Evolutionary conservation across 352 stramenopile species (phyloP), one percentile per base, ranked within the genome.

Genomic region (Phytophthora syringae): DNA sequence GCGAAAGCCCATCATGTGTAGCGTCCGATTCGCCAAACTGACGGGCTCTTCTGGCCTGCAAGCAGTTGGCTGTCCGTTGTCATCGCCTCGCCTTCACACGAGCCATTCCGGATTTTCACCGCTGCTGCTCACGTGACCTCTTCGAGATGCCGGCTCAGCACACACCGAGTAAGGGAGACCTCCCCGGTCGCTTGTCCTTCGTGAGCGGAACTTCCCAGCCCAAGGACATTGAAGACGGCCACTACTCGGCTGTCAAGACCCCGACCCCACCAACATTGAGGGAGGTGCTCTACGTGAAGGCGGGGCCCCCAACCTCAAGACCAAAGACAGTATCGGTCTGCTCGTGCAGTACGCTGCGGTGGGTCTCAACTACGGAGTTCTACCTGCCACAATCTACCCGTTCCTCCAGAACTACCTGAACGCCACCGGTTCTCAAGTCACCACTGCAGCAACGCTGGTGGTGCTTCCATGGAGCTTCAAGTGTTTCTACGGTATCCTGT

Each of bases 401-500:
- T 69, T 76, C 56, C 27, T 76, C 11, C 63, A 76, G 50, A 52
- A 70, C 21, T 76, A 70, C 36, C 21, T 76, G 25, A 77, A 77
- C 32, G 45, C 49, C 12, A 51, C 62, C 21, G 70, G 70, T n/a
- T 47, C 64, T 2, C 47, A 64, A 36, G 44, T 66, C 4, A 56
- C 57, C 6, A 59, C 67, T 9, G 64, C 62, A 1, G 39, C 24
- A 10, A 64, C 57, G 40, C 18, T 89, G 18, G 64, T 92, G 6
- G 70, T 74, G 49, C 61, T 93, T 3, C 79, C 75, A 25, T 93
- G 73, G 73, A 55, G 51, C 20, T 73, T 73, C 65, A 73, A 73
- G 59, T 50, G 39, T n/a, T 74, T 74, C 60, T 74, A 70, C 42
- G 65, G 65, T 36, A 59, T 66, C 5, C 9, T 73, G 2, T 65